A percentile compares a stretch with the other conserved stretches of the same genome.
These are phyloP conservation scores for Tilletia caries DNA, from an alignment of 1,284 basidiomycete genomes.

Conservation along the genomic window DNA sequence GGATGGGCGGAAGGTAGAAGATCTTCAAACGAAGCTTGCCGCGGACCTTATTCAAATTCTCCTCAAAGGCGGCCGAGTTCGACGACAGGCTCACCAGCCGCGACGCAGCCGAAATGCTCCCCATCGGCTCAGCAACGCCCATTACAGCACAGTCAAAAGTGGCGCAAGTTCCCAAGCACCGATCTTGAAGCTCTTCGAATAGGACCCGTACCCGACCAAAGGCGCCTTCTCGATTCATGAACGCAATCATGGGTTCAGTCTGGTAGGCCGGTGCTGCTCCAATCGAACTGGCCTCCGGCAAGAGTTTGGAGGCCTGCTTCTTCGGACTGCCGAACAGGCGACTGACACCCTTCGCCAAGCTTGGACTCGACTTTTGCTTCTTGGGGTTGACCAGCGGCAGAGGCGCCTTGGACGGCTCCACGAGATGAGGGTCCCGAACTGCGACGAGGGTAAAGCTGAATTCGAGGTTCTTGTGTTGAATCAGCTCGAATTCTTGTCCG, in stretches of 20 bases:
- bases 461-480: conserved; percentile 50
- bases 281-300: not conserved
- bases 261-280: not conserved
- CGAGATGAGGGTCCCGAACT: conserved; percentile 40
- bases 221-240: conserved; percentile 44
- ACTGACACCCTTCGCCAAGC: conserved; percentile 36
- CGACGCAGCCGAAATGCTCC: conserved; percentile 30
- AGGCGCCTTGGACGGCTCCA: conserved; percentile 25
- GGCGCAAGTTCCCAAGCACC: conserved; percentile 35
- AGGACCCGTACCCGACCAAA: conserved; percentile 42
- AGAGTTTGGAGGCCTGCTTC: conserved; percentile 33
- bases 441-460: conserved; percentile 50
- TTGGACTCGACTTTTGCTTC: conserved; percentile 34
- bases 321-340: conserved; percentile 45
- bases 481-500: conserved; percentile 81
- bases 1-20: conserved; percentile 84
- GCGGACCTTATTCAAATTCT: conserved; percentile 36
- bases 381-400: conserved; percentile 21
- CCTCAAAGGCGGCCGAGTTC: conserved; percentile 11
- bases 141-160: conserved; percentile 46
- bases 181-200: conserved; percentile 29
- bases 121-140: conserved; percentile 33
- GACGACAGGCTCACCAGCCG: conserved; percentile 27
- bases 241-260: conserved; percentile 39
- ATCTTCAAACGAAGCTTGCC: conserved; percentile 48